Base-by-base conservation (phyloP, 2,329 filamentous ascomycete species). In the Aspergillus hortae region DNA sequence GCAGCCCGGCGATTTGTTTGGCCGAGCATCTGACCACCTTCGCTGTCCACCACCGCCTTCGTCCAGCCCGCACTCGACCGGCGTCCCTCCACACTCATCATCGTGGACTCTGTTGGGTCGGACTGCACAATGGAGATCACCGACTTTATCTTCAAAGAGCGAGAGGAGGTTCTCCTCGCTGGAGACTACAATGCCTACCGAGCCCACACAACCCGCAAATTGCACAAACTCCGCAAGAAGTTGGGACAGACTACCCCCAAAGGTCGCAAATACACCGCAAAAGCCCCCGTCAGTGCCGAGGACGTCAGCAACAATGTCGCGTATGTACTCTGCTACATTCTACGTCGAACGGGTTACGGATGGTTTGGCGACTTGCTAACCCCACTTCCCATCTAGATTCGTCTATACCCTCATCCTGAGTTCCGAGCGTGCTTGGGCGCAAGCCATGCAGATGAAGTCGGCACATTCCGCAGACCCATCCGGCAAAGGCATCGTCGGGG, bases 361-460 rank as follows among this genome's bases (percentile, higher is more conserved):
- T 30, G 7, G 27, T 30, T 11, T 30, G 27, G 27, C 27, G 10
- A 30, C 2, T 21, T 43, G 19, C 17, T 33, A 6, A n/a, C 17
- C 50, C 44, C 30, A 19, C 5, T 19, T 27, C 12, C 36, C 45
- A 38, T 43, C 33, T 61, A 95, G 90, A 71, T 89, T 86, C 73
- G 82, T 86, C 45, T 80, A 88, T 60, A 79, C 96, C n/a, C 79
- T 92, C 30, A 80, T 99, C 51, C 84, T 96, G 65, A 89, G 85
- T 36, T 86, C 92, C 55, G 94, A 99, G 76, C 84, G 94, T 58
- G 90, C 92, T 47, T 97, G 91, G 90, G 92, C 94, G 35, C 87
- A 96, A 71, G 92, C 92, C 52, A 95, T 97, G 91, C 85, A 88
- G 67, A 90, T 96, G 81, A 96, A 95, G 73, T 83, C 90, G 4